Percentiles rank a stretch among this genome's conserved stretches.
phyloP scores from a whole-genome alignment of 352 stramenopile species.

The Blastocystis sp. region DNA sequence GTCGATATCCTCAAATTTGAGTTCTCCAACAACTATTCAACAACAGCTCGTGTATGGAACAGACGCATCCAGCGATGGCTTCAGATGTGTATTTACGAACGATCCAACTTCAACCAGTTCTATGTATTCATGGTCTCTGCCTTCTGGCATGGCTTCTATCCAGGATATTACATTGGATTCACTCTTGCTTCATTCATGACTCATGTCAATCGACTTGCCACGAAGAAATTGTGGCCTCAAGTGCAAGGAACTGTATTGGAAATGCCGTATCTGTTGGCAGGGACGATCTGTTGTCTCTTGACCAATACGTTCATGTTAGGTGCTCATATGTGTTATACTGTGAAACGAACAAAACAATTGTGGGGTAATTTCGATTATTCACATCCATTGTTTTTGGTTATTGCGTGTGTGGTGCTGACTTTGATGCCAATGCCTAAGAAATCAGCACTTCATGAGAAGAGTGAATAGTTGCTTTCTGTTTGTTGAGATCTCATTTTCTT shows the following conservation, averaged over 20 bases:
- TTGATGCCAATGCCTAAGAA: background rate
- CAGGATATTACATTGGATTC: conserved; percentile 93
- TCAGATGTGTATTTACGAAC: conserved; percentile 90
- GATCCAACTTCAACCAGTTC: conserved; percentile 81
- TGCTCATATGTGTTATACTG: conserved; percentile 4
- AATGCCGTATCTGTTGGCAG: background rate
- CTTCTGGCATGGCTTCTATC: conserved; percentile 97
- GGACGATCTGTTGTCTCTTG: background rate
- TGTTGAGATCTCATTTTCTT: background rate
- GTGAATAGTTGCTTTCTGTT: background rate
- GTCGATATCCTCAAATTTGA: conserved; percentile 90
- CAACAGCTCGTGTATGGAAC: conserved; percentile 84
- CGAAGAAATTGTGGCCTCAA: conserved; percentile 29
- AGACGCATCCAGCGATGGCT: conserved; percentile 89
- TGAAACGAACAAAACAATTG: background rate
- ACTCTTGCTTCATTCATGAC: background rate
- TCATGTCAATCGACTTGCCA: background rate
- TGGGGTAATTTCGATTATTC: conserved; percentile 6
- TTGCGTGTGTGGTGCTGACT: background rate
- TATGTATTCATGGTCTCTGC: conserved; percentile 86
- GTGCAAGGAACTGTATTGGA: background rate
- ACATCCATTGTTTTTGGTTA: background rate
- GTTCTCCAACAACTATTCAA: conserved; percentile 80
- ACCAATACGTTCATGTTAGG: conserved; percentile 14
- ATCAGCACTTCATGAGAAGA: no score